These are phyloP conservation scores for Nicotiana benthamiana DNA, from an alignment of 257 asterid species.

Conservation along the genomic window DNA sequence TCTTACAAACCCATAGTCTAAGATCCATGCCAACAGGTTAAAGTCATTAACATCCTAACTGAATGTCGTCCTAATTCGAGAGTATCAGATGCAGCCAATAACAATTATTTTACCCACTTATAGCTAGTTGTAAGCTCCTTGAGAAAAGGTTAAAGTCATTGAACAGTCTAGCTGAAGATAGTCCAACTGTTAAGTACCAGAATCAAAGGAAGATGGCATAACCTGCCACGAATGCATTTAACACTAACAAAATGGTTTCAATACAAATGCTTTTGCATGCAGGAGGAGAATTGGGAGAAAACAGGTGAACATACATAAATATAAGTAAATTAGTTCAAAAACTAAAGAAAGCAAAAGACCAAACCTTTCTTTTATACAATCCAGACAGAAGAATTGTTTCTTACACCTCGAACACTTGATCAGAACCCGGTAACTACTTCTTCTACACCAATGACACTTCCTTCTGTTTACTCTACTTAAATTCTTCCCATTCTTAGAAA, in stretches of 20 bases:
- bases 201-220: background rate
- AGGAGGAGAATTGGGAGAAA: background rate
- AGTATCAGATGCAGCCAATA: background rate
- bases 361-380: constrained; percentile 73
- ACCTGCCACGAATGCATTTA: background rate
- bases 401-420: constrained; percentile 74
- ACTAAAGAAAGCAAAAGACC: background rate
- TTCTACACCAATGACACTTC: constrained; percentile 95
- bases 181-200: background rate
- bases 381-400: constrained; percentile 69
- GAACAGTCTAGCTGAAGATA: background rate
- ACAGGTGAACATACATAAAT: background rate
- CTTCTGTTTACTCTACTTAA: constrained; percentile 27
- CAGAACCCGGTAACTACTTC: constrained; percentile 33
- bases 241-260: background rate
- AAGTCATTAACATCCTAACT: background rate
- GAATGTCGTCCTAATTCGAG: background rate
- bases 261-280: background rate
- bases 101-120: background rate
- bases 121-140: background rate
- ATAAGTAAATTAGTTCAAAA: background rate
- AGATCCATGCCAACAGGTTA: background rate
- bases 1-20: background rate
- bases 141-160: background rate
- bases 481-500: constrained; percentile 44